These are phyloP conservation scores for Fusarium metavorans DNA, from an alignment of 2,329 filamentous ascomycete species.

Conservation along the genomic window DNA sequence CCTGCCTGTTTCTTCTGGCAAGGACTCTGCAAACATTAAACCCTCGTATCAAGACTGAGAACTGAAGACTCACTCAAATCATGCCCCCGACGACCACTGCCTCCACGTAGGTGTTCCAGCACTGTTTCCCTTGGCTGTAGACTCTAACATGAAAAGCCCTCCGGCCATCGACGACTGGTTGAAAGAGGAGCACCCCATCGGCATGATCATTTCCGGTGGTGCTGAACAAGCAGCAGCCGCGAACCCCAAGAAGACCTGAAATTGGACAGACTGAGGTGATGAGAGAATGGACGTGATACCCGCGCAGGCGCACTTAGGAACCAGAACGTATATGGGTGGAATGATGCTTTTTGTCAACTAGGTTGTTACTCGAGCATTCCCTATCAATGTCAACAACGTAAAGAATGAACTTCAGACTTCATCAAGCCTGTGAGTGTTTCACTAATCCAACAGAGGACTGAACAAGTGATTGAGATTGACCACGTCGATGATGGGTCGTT, in stretches of 20 bases:
- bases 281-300: constrained; percentile 27
- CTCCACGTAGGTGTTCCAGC: not conserved
- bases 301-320: constrained; percentile 32
- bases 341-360: not conserved
- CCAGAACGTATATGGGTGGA: constrained; percentile 23
- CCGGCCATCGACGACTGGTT: not conserved
- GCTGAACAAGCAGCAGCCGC: not conserved
- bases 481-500: not conserved
- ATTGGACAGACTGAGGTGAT: not conserved
- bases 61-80: not conserved
- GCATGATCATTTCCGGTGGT: constrained; percentile 22
- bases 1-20: not conserved
- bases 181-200: constrained; percentile 12
- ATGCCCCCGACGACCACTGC: constrained; percentile 21
- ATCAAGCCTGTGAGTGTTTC: constrained; percentile 12
- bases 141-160: constrained; percentile 14
- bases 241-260: not conserved
- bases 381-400: constrained; percentile 20
- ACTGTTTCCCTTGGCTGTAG: not conserved
- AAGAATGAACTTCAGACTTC: constrained; percentile 7
- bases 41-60: not conserved
- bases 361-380: constrained; percentile 19
- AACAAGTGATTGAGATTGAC: not conserved
- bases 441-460: not conserved
- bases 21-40: not conserved